Conservation (phyloP, 2,329 filamentous ascomycete species). For the Xylariaceae sp. region DNA sequence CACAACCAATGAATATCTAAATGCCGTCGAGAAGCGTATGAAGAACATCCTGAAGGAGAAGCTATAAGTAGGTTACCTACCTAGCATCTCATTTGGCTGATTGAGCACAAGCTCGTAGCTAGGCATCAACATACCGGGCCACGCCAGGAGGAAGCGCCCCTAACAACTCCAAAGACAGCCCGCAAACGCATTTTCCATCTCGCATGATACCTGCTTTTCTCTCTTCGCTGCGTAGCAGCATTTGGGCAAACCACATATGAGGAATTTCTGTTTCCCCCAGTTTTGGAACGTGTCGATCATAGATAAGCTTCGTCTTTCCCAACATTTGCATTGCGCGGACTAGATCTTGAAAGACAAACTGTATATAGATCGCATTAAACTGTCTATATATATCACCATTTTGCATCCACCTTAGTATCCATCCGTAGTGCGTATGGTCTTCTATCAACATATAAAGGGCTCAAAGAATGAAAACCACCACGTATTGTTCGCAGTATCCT, state of each 20-base stretch:
- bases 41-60: constrained; percentile 81
- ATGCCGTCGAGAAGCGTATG: constrained; percentile 89
- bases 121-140: not conserved
- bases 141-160: constrained; percentile 1
- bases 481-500: too few species aligned
- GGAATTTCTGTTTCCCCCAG: not conserved
- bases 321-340: constrained; percentile 10
- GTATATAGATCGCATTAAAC: too few species aligned
- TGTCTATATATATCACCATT: constrained; percentile 7
- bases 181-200: not conserved
- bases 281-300: constrained; percentile 2
- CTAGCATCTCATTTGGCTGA: not conserved
- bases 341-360: constrained; percentile 15
- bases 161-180: not conserved
- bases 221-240: constrained; percentile 10
- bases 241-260: not conserved
- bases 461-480: too few species aligned
- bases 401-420: not conserved
- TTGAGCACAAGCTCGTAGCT: not conserved
- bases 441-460: not conserved
- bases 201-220: not conserved
- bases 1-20: constrained; percentile 89
- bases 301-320: constrained; percentile 1
- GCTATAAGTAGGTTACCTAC: constrained; percentile 55
- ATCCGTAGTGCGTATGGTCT: not conserved